Percentiles rank a stretch among this genome's conserved stretches.
Conservation (phyloP, 495 filamentous ascomycete species). For the Mytilinidion resinicola region DNA sequence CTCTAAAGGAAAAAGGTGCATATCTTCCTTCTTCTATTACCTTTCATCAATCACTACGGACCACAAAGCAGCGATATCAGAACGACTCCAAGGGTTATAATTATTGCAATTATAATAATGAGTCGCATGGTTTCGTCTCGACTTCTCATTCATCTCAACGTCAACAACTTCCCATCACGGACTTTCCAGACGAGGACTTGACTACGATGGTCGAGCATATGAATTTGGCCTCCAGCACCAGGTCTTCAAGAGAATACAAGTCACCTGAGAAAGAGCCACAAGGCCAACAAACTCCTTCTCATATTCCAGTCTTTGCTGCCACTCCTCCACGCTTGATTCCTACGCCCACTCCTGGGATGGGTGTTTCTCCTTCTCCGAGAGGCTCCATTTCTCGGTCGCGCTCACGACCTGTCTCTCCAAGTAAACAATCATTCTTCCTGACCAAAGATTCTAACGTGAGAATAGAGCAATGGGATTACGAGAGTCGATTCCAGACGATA, state of each 20-base stretch:
- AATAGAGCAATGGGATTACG: constrained; percentile 60
- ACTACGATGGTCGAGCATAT: no score
- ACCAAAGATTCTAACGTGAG: constrained; percentile 61
- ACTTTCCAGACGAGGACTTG: no score
- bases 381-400: constrained; percentile 28
- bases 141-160: not conserved
- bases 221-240: no score
- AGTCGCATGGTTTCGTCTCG: not conserved
- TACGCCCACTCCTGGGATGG: constrained; percentile 6
- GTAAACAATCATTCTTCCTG: constrained; percentile 49
- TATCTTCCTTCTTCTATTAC: constrained; percentile 6
- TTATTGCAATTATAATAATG: not conserved
- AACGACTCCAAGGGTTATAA: constrained; percentile 3
- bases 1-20: no score
- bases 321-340: constrained; percentile 3
- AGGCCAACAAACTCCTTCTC: not conserved
- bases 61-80: not conserved
- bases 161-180: no score
- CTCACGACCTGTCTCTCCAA: constrained; percentile 33
- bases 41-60: not conserved
- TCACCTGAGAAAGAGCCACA: no score
- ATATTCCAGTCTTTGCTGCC: not conserved
- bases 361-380: constrained; percentile 6
- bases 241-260: no score
- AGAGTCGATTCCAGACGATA: constrained; percentile 58